A percentile compares a stretch with the other conserved stretches of the same genome.
These are phyloP conservation scores for Microcera coccophila DNA, from an alignment of 2,329 filamentous ascomycete genomes.

Conservation along the genomic window DNA sequence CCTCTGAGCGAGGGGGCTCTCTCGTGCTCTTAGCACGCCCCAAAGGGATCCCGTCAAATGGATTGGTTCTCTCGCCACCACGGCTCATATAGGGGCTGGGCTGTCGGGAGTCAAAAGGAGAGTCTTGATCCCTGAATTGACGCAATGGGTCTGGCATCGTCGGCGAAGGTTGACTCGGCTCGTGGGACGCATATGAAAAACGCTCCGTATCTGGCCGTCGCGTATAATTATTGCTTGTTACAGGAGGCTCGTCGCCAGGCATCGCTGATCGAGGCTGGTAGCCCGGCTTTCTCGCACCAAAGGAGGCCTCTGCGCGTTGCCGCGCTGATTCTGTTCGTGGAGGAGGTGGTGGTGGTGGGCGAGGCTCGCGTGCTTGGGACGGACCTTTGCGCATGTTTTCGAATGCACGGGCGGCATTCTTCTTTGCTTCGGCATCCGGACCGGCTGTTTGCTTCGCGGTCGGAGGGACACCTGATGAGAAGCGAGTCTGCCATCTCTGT, in stretches of 20 bases:
- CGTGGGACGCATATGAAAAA: slow-evolving; percentile 11
- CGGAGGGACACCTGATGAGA: slow-evolving; percentile 39
- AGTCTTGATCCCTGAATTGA: slow-evolving; percentile 42
- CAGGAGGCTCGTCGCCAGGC: slow-evolving; percentile 50
- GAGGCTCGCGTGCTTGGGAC: slow-evolving; percentile 25
- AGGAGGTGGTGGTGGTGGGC: slow-evolving; percentile 33
- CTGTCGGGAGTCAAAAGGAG: slow-evolving; percentile 46
- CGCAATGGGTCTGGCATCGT: slow-evolving; percentile 45
- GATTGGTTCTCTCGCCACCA: slow-evolving; percentile 56
- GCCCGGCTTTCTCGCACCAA: slow-evolving; percentile 48
- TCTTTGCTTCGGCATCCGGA: slow-evolving; percentile 36
- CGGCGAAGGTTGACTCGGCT: slow-evolving; percentile 10
- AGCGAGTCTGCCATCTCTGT: slow-evolving; percentile 43
- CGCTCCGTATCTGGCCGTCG: slow-evolving; percentile 32
- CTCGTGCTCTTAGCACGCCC: slow-evolving; percentile 46
- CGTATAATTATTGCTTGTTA: slow-evolving; percentile 49
- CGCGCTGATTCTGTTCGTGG: slow-evolving; percentile 50
- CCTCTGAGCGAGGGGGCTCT: slow-evolving; percentile 26
- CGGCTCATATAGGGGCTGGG: slow-evolving; percentile 55
- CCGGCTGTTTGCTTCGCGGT: slow-evolving; percentile 39
- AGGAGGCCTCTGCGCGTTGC: slow-evolving; percentile 52
- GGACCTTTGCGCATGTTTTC: slow-evolving; percentile 42
- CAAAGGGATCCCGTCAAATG: slow-evolving; percentile 48
- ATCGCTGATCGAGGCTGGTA: slow-evolving; percentile 48
- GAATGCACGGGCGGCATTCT: slow-evolving; percentile 41